These are phyloP conservation scores for Xylariomycetidae sp. DNA, from an alignment of 2,329 filamentous ascomycete genomes.

Conservation along the genomic window DNA sequence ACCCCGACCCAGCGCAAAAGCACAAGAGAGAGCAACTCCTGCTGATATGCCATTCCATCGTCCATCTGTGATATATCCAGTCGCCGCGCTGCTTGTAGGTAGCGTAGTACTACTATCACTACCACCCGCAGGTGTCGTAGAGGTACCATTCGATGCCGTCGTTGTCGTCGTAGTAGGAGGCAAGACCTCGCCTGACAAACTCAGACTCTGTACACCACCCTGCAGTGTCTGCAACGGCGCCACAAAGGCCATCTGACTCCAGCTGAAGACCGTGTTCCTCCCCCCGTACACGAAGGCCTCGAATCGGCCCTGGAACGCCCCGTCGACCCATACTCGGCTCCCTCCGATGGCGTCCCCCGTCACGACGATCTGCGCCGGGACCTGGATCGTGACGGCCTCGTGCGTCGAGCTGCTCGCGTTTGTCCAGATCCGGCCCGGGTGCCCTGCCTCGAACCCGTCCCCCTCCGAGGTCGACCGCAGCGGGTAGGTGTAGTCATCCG, in stretches of 20 bases:
- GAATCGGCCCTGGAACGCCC: slow-evolving; percentile 42
- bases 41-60: too few species aligned
- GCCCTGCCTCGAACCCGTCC: slow-evolving; percentile 40
- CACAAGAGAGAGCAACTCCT: too few species aligned
- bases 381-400: slow-evolving; percentile 29
- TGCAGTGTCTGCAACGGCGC: slow-evolving; percentile 36
- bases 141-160: neutral
- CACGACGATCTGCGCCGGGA: slow-evolving; percentile 33
- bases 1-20: too few species aligned
- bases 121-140: neutral
- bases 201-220: slow-evolving; percentile 10
- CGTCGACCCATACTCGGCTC: slow-evolving; percentile 44
- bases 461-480: slow-evolving; percentile 38
- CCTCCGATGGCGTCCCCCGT: slow-evolving; percentile 40
- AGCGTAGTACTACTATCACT: neutral
- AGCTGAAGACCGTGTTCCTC: slow-evolving; percentile 45
- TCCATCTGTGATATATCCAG: too few species aligned
- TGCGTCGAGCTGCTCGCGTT: slow-evolving; percentile 44
- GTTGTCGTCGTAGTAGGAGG: too few species aligned
- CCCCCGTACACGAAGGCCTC: slow-evolving; percentile 52
- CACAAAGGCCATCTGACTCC: slow-evolving; percentile 54
- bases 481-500: slow-evolving; percentile 42
- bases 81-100: too few species aligned
- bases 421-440: slow-evolving; percentile 48
- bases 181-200: neutral